phyloP scores from a whole-genome alignment of 495 filamentous ascomycete species.

The Xylaria bambusicola region DNA sequence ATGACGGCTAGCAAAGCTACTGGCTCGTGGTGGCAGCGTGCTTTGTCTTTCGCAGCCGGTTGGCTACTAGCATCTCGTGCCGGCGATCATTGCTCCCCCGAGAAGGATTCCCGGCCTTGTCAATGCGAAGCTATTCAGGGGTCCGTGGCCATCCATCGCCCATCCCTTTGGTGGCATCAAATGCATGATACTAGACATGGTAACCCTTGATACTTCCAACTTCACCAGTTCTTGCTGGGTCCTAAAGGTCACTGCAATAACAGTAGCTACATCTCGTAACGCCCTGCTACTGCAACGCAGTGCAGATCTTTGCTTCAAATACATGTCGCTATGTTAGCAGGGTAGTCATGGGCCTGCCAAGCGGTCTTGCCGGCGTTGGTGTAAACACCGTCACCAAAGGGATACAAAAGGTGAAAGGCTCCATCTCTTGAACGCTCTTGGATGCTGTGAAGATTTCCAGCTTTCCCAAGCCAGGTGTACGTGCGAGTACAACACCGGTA shows the following conservation, averaged over 20 bases:
- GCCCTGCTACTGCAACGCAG: no score
- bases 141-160: not conserved
- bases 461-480: not conserved
- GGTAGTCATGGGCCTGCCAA: no score
- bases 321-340: no score
- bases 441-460: not conserved
- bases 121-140: slow-evolving; percentile 3
- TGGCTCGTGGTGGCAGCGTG: slow-evolving; percentile 21
- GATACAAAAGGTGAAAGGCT: not conserved
- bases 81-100: not conserved
- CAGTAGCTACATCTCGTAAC: no score
- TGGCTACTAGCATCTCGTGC: slow-evolving; percentile 14
- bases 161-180: no score
- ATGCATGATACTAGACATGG: no score
- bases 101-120: not conserved
- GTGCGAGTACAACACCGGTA: not conserved
- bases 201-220: no score
- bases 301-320: no score
- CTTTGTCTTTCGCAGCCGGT: slow-evolving; percentile 1
- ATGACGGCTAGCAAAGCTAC: slow-evolving; percentile 25
- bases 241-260: no score
- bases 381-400: no score
- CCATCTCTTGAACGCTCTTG: not conserved
- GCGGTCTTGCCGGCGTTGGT: no score
- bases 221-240: no score